Base-by-base conservation (phyloP, 1,284 basidiomycete species). In the Puccinia coronata region DNA sequence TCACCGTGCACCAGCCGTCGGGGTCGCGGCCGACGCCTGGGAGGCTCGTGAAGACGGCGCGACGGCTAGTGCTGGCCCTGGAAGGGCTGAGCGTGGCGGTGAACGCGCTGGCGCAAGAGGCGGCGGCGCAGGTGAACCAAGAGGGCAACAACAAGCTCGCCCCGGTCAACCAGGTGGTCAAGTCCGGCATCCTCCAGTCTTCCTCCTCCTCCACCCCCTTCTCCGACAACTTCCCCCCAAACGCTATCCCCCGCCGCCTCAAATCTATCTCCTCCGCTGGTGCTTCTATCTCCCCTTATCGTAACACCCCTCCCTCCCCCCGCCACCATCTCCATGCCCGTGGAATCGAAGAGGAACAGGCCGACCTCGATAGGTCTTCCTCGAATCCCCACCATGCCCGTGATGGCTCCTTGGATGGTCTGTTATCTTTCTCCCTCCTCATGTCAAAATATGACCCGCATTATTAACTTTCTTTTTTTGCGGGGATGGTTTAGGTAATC, bases 261-360 rank as follows among this genome's bases (percentile, higher is more conserved):
- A 75, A 63, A 47, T 75, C 73, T 5, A 59, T 63, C 28, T 59
- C 53, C 55, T 47, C 41, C 47, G 25, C 18, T n/a, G 1, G 34
- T 2, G 31, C 61, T 14, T 65, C 61, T 3, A 34, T 41, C 25
- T 65, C 61, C 8, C 8, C 16, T n/a, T 41, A 41, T 23, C 20
- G 36, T n/a, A 65, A 65, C 39, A 31, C 61, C 12, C 78, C 78
- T 0, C 31, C 67, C 39, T 80, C 78, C 12, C 78, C 78, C 23
- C 31, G 57, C 16, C 39, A 53, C 47, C 57, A 43, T 6, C 55
- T 59, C 3, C 70, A 43, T 9, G 72, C 78, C 28, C 70, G 70
- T 49, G 78, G 78, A 3, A 80, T 80, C 59, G 69, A 80, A 18
- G 69, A 80, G 14, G 78, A 80, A 36, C 78, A 80, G 41, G 70